phyloP scores from a whole-genome alignment of 2,329 filamentous ascomycete species.

The Hirsutella thompsonii region DNA sequence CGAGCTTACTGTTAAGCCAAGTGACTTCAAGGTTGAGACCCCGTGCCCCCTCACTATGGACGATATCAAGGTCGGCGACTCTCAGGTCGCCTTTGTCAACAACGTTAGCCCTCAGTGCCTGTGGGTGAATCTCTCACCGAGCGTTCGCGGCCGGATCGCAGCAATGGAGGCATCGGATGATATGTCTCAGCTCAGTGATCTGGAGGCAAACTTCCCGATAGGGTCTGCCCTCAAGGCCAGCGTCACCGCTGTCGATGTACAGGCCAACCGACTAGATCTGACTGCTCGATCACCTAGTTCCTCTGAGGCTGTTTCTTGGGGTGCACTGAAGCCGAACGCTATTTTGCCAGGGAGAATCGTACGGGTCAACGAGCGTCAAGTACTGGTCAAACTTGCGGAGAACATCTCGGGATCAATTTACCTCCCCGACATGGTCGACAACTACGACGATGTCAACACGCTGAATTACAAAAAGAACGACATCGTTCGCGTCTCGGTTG shows the following conservation, averaged over 20 bases:
- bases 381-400: slow-evolving; percentile 78
- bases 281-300: slow-evolving; percentile 54
- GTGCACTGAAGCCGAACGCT: slow-evolving; percentile 64
- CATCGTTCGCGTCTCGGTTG: slow-evolving; percentile 74
- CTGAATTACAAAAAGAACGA: slow-evolving; percentile 70
- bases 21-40: slow-evolving; percentile 37
- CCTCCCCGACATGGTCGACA: slow-evolving; percentile 72
- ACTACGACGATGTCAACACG: slow-evolving; percentile 71
- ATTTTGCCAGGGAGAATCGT: slow-evolving; percentile 75
- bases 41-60: slow-evolving; percentile 51
- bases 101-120: slow-evolving; percentile 68
- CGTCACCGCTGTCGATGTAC: slow-evolving; percentile 60
- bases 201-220: slow-evolving; percentile 71
- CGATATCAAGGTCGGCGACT: slow-evolving; percentile 57
- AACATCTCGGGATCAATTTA: slow-evolving; percentile 67
- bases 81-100: slow-evolving; percentile 77
- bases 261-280: slow-evolving; percentile 68
- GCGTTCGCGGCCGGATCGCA: slow-evolving; percentile 71
- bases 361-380: slow-evolving; percentile 69
- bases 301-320: slow-evolving; percentile 43
- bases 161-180: slow-evolving; percentile 82
- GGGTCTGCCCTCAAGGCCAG: slow-evolving; percentile 79
- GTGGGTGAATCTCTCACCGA: slow-evolving; percentile 86
- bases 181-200: slow-evolving; percentile 61
- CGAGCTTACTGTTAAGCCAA: slow-evolving; percentile 74